These are phyloP conservation scores for Starmerella scarabaei DNA, from an alignment of 805 yeast genomes.

Conservation along the genomic window DNA sequence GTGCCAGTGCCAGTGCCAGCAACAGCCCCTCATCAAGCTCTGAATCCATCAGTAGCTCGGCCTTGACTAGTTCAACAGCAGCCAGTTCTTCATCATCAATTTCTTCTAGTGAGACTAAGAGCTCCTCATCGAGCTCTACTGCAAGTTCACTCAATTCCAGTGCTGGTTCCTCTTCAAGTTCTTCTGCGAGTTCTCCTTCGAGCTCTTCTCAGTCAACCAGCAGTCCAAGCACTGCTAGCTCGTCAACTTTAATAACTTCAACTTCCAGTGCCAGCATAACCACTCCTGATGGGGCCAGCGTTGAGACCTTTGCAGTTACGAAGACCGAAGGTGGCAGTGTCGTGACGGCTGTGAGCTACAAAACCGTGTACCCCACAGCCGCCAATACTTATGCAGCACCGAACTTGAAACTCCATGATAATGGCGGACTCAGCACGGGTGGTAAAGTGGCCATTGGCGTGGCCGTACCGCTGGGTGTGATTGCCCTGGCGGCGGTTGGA, in stretches of 20 bases:
- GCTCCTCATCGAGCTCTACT: background rate
- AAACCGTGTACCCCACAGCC: conserved; percentile 2
- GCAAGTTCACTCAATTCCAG: background rate
- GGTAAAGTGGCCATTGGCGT: conserved; percentile 16
- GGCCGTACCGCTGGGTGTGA: conserved; percentile 15
- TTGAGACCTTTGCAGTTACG: conserved; percentile 3
- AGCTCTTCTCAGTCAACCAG: no score
- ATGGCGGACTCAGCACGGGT: conserved; percentile 11
- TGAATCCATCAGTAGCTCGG: background rate
- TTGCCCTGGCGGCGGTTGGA: conserved; percentile 4
- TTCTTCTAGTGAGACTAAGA: background rate
- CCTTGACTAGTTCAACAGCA: background rate
- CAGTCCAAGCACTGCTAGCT: no score
- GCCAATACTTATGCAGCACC: background rate
- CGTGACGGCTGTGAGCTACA: conserved; percentile 5
- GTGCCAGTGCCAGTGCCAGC: background rate
- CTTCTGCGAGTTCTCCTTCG: no score
- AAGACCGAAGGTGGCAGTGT: conserved; percentile 5
- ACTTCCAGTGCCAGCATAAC: no score
- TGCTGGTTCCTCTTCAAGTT: background rate
- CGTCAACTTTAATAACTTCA: no score
- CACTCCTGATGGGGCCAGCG: background rate
- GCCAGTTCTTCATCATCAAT: background rate
- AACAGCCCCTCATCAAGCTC: no score
- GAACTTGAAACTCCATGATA: background rate